Base-by-base conservation (phyloP, 192 early-diverging fungal species). In the Coemansia sp. region DNA sequence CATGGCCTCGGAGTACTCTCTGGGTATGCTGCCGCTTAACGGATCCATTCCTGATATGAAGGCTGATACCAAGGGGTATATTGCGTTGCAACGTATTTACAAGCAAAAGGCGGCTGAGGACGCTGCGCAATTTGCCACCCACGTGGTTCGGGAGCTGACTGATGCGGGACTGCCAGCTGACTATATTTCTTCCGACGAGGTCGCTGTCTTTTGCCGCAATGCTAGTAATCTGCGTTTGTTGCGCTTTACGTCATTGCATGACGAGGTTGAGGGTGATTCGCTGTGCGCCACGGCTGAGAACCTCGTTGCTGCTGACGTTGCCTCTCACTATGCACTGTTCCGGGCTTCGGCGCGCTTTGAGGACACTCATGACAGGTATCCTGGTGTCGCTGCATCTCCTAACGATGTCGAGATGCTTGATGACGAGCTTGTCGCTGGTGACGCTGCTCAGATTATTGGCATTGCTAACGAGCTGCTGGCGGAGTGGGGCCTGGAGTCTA, bases 11-110 rank as follows among this genome's bases (percentile, higher is more conserved):
- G 86, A 89, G 47, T 89, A 94, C 66, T 84, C 89, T 2, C 64
- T 82, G 23, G 92, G 93, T 6, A 74, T 77, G 49, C 84, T 99
- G 33, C 97, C 97, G 1, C 74, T 96, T 14, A 86, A 92, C 2
- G 97, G 97, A 6, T 77, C 82, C 23, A 87, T 99, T 21, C 96
- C 97, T 0, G 97, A 99, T 77, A 99, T 99, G 97, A 98, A 99
- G 75, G 87, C 97, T 6, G 93, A 99, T 70, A 98, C 96, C 2
- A 86, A 87, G 26, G 89, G 90, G 40, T 99, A 91, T 75, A 89
- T 99, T 17, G 76, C 71, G 8, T 78, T 99, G 59, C 95, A 97
- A 76, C 91, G 86, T 55, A 80, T 96, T 32, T 96, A 93, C 77
- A 91, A 91, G 67, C 75, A 90, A 43, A 94, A 95, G 71, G 91